Base-by-base conservation (phyloP, 495 filamentous ascomycete species). In the Cladorrhinum samala region DNA sequence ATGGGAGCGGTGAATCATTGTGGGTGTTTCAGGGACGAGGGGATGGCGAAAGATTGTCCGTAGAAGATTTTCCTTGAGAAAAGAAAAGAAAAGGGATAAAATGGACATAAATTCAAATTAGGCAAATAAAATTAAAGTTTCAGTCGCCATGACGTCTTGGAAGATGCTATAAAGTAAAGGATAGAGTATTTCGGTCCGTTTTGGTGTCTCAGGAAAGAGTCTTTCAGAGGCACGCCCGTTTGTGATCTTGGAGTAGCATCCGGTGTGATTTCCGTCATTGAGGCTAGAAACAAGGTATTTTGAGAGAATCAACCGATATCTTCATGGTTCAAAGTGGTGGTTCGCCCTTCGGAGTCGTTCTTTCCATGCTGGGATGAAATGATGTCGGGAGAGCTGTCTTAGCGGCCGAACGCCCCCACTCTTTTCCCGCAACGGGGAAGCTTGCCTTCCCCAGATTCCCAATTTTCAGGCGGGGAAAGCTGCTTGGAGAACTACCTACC, bases 361-460 rank as follows among this genome's bases (percentile, higher is more conserved):
- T n/a, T n/a, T n/a, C n/a, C n/a, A n/a, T n/a, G n/a, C n/a, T 18
- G 17, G 39, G 39, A 27, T n/a, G 45, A 23, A 14, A 33, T 24
- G 20, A 24, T 47, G 20, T 23, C 45, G 20, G 24, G 45, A 47
- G 16, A 27, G 8, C 24, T 23, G 24, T 9, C 9, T 47, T 20
- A 25, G n/a, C 1, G 23, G 20, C 45, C 24, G 23, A 23, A 16
- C 17, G 7, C 24, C 24, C 24, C n/a, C 21, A 27, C 45, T 30
- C 17, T 25, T 13, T 19, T 23, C 21, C 25, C 44, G 23, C 27
- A 11, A 13, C 2, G 24, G 44, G 21, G 16, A 13, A 33, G 24
- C 45, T 47, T 46, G 44, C 14, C 45, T 47, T 47, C 45, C 45
- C 45, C 45, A 25, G 45, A 47, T 47, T 47, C 27, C 24, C 45